Percentiles rank a stretch among this genome's conserved stretches.
Conservation (phyloP, 164 flowering plant species). For the Magnolia officinalis region DNA sequence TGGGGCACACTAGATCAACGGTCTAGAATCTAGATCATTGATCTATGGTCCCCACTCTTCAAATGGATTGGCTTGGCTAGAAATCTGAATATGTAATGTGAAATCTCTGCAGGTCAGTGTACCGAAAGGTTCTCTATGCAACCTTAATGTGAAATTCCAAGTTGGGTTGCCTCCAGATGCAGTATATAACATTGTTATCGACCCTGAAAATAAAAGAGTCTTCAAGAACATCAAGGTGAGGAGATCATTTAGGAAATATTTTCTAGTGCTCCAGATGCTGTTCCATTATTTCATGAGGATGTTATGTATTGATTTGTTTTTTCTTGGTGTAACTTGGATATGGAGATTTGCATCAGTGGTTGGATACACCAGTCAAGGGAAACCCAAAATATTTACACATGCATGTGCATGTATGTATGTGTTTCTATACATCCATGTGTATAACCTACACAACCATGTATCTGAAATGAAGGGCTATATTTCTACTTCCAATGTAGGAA, state of each 20-base stretch:
- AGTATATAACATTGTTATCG: slow-evolving; percentile 74
- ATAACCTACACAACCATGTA: background rate
- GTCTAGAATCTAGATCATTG: background rate
- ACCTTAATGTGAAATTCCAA: slow-evolving; percentile 60
- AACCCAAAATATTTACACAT: background rate
- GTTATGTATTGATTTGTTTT: background rate
- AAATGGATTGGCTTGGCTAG: background rate
- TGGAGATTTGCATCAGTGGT: background rate
- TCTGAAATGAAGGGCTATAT: background rate
- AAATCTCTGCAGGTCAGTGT: slow-evolving; percentile 69
- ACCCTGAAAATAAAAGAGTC: slow-evolving; percentile 87
- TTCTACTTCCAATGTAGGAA: no score
- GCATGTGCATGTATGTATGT: background rate
- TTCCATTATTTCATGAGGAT: background rate
- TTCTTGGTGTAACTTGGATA: background rate
- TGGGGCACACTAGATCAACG: background rate
- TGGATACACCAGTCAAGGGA: background rate
- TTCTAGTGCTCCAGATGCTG: background rate
- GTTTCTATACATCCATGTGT: background rate
- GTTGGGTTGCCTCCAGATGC: slow-evolving; percentile 98
- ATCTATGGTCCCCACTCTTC: background rate
- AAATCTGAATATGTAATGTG: slow-evolving; percentile 10
- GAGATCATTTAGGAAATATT: background rate
- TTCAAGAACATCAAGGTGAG: slow-evolving; percentile 93
- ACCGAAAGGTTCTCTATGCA: slow-evolving; percentile 91